phyloP scores from a whole-genome alignment of 768 basidiomycete species.

The Lentinula lateritia region DNA sequence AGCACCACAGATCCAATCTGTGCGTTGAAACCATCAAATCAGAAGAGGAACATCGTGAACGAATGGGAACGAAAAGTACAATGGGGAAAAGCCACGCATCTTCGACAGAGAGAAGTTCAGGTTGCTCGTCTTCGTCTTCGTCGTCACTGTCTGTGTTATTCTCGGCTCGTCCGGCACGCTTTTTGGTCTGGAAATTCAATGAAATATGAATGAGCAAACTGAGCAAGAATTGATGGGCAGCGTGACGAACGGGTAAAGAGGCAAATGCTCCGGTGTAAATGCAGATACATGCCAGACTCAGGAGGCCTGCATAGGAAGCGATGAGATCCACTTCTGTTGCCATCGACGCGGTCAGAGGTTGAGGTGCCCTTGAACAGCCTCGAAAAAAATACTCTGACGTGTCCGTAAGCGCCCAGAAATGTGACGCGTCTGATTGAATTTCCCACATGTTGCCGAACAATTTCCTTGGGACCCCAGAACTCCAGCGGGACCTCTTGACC shows the following conservation, averaged over 20 bases:
- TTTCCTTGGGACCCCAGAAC: not conserved
- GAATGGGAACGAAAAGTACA: constrained; percentile 26
- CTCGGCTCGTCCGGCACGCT: constrained; percentile 8
- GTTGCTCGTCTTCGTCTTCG: constrained; percentile 55
- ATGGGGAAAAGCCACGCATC: constrained; percentile 78
- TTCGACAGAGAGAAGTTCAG: constrained; percentile 53
- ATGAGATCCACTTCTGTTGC: constrained; percentile 50
- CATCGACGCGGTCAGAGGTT: not conserved
- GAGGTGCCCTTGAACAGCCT: not conserved
- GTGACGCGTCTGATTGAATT: not conserved
- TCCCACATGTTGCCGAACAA: not conserved
- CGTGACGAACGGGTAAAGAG: constrained; percentile 55
- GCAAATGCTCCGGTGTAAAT: constrained; percentile 68
- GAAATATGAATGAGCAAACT: not conserved
- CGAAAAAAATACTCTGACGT: not conserved
- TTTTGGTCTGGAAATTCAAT: constrained; percentile 9
- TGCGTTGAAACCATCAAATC: not conserved
- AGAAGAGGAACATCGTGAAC: not conserved
- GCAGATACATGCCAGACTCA: constrained; percentile 57
- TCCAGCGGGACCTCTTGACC: no score
- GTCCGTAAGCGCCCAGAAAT: not conserved
- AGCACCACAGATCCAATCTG: constrained; percentile 69
- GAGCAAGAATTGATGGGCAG: constrained; percentile 4
- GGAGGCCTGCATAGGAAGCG: constrained; percentile 63
- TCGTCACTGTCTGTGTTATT: constrained; percentile 28